Conservation (phyloP, 768 basidiomycete genomes). For the Psilocybe tampanensis region DNA sequence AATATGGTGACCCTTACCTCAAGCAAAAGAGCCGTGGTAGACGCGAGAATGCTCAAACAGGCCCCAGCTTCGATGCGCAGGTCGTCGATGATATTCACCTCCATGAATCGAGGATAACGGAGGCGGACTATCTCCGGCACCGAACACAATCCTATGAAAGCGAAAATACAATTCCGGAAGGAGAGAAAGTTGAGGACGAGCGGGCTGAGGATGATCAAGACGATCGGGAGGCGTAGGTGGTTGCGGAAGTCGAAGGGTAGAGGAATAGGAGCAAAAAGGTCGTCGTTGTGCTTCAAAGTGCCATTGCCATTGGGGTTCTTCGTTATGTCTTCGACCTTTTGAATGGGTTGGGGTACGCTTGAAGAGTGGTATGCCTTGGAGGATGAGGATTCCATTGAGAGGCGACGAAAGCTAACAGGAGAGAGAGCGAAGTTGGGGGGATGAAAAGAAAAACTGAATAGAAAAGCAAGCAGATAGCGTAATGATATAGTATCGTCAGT, state of each 20-base stretch:
- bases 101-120: conserved; percentile 1
- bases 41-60: background rate
- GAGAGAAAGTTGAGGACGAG: background rate
- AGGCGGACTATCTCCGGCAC: background rate
- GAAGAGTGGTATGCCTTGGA: background rate
- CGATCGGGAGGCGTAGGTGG: background rate
- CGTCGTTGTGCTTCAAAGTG: too few species aligned
- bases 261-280: background rate
- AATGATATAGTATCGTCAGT: too few species aligned
- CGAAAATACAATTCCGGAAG: background rate
- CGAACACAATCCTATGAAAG: background rate
- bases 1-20: background rate
- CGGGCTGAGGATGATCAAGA: background rate
- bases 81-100: background rate
- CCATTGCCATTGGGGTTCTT: too few species aligned
- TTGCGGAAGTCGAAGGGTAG: background rate
- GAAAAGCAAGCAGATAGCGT: too few species aligned
- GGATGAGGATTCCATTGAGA: background rate
- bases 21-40: background rate
- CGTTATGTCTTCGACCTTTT: too few species aligned
- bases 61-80: conserved; percentile 1
- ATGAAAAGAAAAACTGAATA: too few species aligned
- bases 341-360: background rate
- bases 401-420: too few species aligned
- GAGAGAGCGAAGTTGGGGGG: too few species aligned